Percentiles rank a stretch among this genome's conserved stretches.
Conservation (phyloP, 495 filamentous ascomycete genomes). For the Xylaria sp. region DNA sequence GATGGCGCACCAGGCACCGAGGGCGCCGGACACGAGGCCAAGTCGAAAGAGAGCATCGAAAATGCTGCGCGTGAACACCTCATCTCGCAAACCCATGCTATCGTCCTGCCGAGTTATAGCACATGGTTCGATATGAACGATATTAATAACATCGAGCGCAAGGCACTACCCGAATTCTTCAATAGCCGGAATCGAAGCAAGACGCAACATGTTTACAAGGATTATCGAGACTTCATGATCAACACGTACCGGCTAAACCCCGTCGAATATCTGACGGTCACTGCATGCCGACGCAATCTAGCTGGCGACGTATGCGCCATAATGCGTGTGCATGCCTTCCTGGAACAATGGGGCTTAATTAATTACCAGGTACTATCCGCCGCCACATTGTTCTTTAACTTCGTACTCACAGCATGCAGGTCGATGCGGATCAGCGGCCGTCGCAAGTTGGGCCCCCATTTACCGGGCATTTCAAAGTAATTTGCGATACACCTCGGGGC, state of each 20-base stretch:
- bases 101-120: conserved; percentile 94
- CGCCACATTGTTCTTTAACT: background rate
- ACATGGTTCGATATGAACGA: conserved; percentile 98
- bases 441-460: conserved; percentile 96
- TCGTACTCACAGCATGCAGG: conserved; percentile 60
- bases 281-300: conserved; percentile 93
- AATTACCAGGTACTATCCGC: conserved; percentile 87
- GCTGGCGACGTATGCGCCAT: conserved; percentile 98
- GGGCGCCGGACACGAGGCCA: conserved; percentile 50
- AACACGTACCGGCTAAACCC: conserved; percentile 97
- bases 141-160: conserved; percentile 86
- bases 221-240: conserved; percentile 99
- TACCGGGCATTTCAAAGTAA: conserved; percentile 94
- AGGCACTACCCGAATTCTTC: conserved; percentile 95
- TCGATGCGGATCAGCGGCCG: conserved; percentile 92
- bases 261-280: conserved; percentile 94
- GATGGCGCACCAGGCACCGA: conserved; percentile 49
- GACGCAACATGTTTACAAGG: conserved; percentile 95
- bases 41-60: conserved; percentile 81
- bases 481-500: conserved; percentile 92
- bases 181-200: conserved; percentile 98
- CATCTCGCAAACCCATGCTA: conserved; percentile 88
- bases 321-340: conserved; percentile 96
- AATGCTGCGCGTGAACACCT: conserved; percentile 87
- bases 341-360: conserved; percentile 99